These are phyloP conservation scores for Platismatia glauca DNA, from an alignment of 495 filamentous ascomycete genomes.

Conservation along the genomic window DNA sequence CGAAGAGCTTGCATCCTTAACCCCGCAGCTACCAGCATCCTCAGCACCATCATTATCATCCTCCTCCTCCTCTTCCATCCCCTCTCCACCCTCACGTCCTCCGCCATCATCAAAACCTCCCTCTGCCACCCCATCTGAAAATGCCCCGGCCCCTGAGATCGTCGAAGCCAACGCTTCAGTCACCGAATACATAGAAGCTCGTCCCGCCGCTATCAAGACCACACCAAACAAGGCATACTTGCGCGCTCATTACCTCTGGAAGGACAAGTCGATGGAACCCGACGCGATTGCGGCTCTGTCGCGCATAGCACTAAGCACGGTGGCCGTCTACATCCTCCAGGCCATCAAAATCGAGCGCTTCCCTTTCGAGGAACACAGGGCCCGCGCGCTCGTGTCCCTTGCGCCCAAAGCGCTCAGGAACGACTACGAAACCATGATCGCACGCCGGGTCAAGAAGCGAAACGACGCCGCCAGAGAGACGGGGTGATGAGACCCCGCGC, in stretches of 20 bases:
- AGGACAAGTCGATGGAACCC: slow-evolving; percentile 34
- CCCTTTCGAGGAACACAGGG: slow-evolving; percentile 29
- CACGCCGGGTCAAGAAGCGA: background rate
- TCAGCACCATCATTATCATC: slow-evolving; percentile 4
- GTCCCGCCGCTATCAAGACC: slow-evolving; percentile 12
- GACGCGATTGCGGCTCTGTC: slow-evolving; percentile 40
- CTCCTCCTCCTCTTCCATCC: slow-evolving; percentile 6
- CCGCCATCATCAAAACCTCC: background rate
- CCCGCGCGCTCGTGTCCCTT: slow-evolving; percentile 14
- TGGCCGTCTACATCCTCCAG: slow-evolving; percentile 41
- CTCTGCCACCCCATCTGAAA: background rate
- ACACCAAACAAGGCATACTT: slow-evolving; percentile 32
- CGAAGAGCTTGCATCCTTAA: slow-evolving; percentile 17
- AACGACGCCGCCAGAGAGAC: background rate
- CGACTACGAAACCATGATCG: background rate
- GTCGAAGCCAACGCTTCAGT: slow-evolving; percentile 12
- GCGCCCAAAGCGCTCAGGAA: background rate
- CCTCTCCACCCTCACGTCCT: background rate
- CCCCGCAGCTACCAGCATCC: slow-evolving; percentile 1
- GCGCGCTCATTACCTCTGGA: slow-evolving; percentile 56
- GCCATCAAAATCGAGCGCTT: slow-evolving; percentile 35
- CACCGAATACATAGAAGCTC: background rate
- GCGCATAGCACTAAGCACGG: slow-evolving; percentile 41
- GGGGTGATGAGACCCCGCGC: background rate
- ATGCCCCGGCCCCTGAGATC: slow-evolving; percentile 1